Evolutionary conservation across 1,139 yeast genomes (phyloP).

Genomic region (Suhomyces terraborum): DNA sequence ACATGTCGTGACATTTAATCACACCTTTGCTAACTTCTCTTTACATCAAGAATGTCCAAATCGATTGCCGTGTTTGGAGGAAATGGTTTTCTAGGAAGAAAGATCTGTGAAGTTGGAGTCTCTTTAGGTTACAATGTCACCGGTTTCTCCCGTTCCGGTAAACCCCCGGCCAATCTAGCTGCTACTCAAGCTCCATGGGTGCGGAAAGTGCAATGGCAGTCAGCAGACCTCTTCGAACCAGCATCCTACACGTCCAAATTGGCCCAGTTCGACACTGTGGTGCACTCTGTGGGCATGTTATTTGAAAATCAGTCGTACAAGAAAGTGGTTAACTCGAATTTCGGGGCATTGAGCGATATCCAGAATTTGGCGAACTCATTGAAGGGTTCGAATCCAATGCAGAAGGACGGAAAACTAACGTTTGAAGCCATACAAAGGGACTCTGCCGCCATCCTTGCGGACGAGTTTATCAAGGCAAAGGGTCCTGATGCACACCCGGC

Average conservation of each 20-base stretch:
- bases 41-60: constrained; percentile 19
- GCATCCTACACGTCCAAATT: constrained; percentile 53
- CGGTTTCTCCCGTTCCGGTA: constrained; percentile 63
- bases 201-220: constrained; percentile 63
- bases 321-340: constrained; percentile 47
- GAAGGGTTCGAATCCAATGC: constrained; percentile 57
- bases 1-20: not conserved
- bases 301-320: constrained; percentile 72
- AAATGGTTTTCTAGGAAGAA: constrained; percentile 74
- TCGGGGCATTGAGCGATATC: constrained; percentile 33
- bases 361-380: constrained; percentile 30
- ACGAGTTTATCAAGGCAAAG: constrained; percentile 43
- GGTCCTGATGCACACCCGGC: constrained; percentile 33
- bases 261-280: constrained; percentile 60
- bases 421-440: constrained; percentile 69
- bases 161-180: constrained; percentile 43
- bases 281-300: constrained; percentile 80
- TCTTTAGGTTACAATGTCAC: constrained; percentile 63
- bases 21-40: not conserved
- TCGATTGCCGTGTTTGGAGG: constrained; percentile 80
- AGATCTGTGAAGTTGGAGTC: constrained; percentile 72
- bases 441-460: constrained; percentile 68
- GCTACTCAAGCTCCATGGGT: constrained; percentile 46
- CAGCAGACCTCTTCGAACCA: constrained; percentile 70
- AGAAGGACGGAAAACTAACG: constrained; percentile 45